Percentiles rank a stretch among this genome's conserved stretches.
Conservation (phyloP, 139 green algal species). For the Coelastrella sp. region DNA sequence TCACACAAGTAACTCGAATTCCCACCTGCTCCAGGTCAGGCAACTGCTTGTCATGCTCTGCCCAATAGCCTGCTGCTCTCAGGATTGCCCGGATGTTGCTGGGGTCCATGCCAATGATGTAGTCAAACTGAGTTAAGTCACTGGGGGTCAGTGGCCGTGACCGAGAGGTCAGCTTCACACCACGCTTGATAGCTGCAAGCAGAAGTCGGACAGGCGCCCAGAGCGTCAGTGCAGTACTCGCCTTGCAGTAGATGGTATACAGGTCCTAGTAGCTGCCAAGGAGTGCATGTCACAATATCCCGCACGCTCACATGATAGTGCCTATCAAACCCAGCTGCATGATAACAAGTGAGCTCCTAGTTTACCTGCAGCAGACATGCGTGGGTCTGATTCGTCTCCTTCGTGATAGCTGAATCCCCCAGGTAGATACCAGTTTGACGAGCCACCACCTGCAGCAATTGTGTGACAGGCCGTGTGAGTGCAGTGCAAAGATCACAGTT, state of each 20-base stretch:
- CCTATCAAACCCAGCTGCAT: too few species aligned
- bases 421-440: conserved; percentile 67
- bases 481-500: too few species aligned
- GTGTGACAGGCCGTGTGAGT: too few species aligned
- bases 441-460: conserved; percentile 19
- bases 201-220: too few species aligned
- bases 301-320: too few species aligned
- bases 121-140: conserved; percentile 89
- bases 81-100: conserved; percentile 71
- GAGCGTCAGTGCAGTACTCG: too few species aligned
- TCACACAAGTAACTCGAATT: background rate
- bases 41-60: conserved; percentile 19
- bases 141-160: conserved; percentile 85
- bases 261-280: too few species aligned
- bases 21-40: conserved; percentile 10
- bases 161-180: conserved; percentile 84
- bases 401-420: conserved; percentile 88
- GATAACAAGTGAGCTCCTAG: background rate
- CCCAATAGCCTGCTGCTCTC: conserved; percentile 29
- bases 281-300: too few species aligned
- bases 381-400: conserved; percentile 83
- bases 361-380: conserved; percentile 82
- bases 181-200: conserved; percentile 68
- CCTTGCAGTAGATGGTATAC: too few species aligned
- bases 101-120: conserved; percentile 83